Conservation (phyloP, 768 basidiomycete species). For the Agaricus sinodeliciosus region DNA sequence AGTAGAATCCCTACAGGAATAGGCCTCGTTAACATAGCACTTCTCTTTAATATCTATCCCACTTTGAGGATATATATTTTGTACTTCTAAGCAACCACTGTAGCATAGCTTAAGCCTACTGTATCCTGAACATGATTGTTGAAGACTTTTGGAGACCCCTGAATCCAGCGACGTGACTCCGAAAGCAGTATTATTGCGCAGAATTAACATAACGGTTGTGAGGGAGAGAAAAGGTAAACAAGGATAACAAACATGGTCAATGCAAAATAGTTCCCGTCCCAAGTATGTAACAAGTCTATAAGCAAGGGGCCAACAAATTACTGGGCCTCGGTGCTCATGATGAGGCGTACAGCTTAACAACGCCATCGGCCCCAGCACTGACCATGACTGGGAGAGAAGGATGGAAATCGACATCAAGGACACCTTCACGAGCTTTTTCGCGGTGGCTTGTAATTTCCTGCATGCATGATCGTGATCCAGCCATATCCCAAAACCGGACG, state of each 20-base stretch:
- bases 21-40: not conserved
- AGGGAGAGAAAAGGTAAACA: conserved; percentile 21
- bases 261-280: conserved; percentile 21
- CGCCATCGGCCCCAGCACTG: conserved; percentile 93
- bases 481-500: conserved; percentile 89
- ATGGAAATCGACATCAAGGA: conserved; percentile 83
- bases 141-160: not conserved
- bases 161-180: conserved; percentile 4
- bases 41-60: not conserved
- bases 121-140: conserved; percentile 8
- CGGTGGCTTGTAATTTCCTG: conserved; percentile 90
- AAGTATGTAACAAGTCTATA: conserved; percentile 31
- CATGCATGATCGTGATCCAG: conserved; percentile 70
- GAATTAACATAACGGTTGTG: conserved; percentile 18
- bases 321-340: conserved; percentile 41
- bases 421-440: conserved; percentile 86
- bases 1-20: not conserved
- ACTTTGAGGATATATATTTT: not conserved
- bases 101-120: conserved; percentile 9
- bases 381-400: conserved; percentile 81
- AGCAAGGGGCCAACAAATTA: conserved; percentile 14
- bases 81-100: conserved; percentile 6
- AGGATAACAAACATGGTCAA: conserved; percentile 18
- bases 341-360: conserved; percentile 86
- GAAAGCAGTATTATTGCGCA: conserved; percentile 13